Conservation (phyloP, 2,329 filamentous ascomycete genomes). For the Huntiella decipiens region DNA sequence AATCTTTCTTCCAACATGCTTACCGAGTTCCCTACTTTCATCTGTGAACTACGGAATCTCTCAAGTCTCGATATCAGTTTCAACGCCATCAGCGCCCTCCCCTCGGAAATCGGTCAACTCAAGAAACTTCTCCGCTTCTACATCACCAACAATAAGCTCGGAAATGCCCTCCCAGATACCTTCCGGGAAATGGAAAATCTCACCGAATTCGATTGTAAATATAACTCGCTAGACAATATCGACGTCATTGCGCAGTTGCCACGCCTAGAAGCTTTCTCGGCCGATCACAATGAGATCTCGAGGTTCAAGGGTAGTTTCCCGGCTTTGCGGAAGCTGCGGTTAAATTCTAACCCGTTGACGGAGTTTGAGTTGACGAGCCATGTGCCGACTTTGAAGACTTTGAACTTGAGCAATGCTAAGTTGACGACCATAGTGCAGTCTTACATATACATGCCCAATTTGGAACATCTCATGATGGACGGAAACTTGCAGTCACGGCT, state of each 20-base stretch:
- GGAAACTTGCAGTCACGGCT: slow-evolving; percentile 91
- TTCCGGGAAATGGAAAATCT: slow-evolving; percentile 59
- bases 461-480: slow-evolving; percentile 77
- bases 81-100: slow-evolving; percentile 67
- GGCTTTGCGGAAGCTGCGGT: slow-evolving; percentile 61
- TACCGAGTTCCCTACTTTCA: slow-evolving; percentile 63
- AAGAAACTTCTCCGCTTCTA: slow-evolving; percentile 71
- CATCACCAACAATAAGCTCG: slow-evolving; percentile 85
- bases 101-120: slow-evolving; percentile 59
- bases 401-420: slow-evolving; percentile 85
- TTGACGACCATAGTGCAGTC: slow-evolving; percentile 75
- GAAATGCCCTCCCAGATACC: slow-evolving; percentile 51
- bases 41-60: slow-evolving; percentile 64
- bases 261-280: slow-evolving; percentile 68
- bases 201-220: slow-evolving; percentile 84
- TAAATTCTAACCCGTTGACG: slow-evolving; percentile 91
- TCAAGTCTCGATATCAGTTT: slow-evolving; percentile 94
- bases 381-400: slow-evolving; percentile 61
- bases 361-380: slow-evolving; percentile 68
- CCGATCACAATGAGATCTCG: slow-evolving; percentile 84
- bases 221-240: slow-evolving; percentile 76
- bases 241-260: slow-evolving; percentile 72
- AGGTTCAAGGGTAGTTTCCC: slow-evolving; percentile 80
- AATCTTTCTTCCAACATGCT: slow-evolving; percentile 92
- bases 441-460: slow-evolving; percentile 69